phyloP scores from a whole-genome alignment of 371 early-diverging fungal genomes.

The Capillidium heterosporum region DNA sequence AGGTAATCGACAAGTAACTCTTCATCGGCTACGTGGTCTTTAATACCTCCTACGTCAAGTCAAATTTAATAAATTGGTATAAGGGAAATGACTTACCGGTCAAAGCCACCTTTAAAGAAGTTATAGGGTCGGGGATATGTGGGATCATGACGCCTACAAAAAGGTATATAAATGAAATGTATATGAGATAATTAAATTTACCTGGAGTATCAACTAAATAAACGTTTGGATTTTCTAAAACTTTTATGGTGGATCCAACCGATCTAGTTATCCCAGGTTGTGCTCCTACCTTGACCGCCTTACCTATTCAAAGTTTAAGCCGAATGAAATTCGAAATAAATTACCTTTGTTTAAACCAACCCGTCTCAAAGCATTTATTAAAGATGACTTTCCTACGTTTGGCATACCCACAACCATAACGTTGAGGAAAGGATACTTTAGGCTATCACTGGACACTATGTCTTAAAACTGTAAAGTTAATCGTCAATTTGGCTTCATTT shows the following conservation, averaged over 20 bases:
- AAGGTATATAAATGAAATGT: background rate
- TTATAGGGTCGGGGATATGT: slow-evolving; percentile 52
- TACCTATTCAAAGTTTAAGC: slow-evolving; percentile 18
- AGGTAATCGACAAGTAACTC: slow-evolving; percentile 74
- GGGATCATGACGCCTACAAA: slow-evolving; percentile 55
- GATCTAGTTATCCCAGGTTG: slow-evolving; percentile 77
- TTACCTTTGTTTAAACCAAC: slow-evolving; percentile 36
- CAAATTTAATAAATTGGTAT: slow-evolving; percentile 5
- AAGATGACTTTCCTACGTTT: slow-evolving; percentile 86
- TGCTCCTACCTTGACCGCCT: slow-evolving; percentile 71
- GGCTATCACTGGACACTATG: slow-evolving; percentile 11
- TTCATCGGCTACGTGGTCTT: slow-evolving; percentile 66
- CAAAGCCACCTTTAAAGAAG: slow-evolving; percentile 59
- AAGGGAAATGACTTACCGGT: slow-evolving; percentile 26
- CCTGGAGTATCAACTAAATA: slow-evolving; percentile 87
- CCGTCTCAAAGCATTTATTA: slow-evolving; percentile 71
- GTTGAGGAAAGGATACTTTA: slow-evolving; percentile 20
- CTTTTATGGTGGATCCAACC: slow-evolving; percentile 65
- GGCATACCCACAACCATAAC: slow-evolving; percentile 90
- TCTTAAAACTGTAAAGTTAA: too few species aligned
- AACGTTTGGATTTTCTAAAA: slow-evolving; percentile 64
- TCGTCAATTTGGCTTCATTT: too few species aligned
- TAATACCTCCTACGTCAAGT: slow-evolving; percentile 44
- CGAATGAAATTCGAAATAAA: background rate
- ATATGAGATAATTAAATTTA: slow-evolving; percentile 2